phyloP scores from a whole-genome alignment of 306 rosid species.

The Prosopis cineraria region DNA sequence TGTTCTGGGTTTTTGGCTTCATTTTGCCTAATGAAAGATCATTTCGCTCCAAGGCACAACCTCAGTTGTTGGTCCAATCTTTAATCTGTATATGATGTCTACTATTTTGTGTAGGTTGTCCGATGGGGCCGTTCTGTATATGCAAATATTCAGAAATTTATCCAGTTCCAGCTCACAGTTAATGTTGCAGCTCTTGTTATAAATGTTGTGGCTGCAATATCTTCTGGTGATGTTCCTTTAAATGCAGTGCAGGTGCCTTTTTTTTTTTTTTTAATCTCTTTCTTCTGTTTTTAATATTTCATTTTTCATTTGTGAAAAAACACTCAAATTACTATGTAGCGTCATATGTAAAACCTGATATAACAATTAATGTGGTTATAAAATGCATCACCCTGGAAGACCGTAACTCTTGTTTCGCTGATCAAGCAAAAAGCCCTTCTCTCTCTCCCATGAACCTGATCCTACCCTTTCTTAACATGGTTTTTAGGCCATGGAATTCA shows the following conservation, averaged over 20 bases:
- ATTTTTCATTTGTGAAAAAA: slow-evolving; percentile 1
- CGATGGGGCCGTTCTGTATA: slow-evolving; percentile 99
- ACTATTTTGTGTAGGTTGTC: slow-evolving; percentile 67
- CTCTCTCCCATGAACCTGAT: neutral
- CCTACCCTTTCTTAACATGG: neutral
- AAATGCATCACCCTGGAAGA: neutral
- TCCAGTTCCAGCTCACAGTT: slow-evolving; percentile 97
- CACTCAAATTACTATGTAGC: slow-evolving; percentile 16
- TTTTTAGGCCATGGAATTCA: neutral
- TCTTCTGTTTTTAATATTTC: slow-evolving; percentile 6
- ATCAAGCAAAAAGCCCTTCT: neutral
- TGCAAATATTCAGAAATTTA: slow-evolving; percentile 97
- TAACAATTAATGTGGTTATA: neutral
- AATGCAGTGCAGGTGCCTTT: slow-evolving; percentile 83
- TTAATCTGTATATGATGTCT: slow-evolving; percentile 14
- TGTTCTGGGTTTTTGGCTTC: slow-evolving; percentile 14
- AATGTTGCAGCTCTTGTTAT: slow-evolving; percentile 97
- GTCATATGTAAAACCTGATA: slow-evolving; percentile 21
- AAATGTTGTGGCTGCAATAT: slow-evolving; percentile 90
- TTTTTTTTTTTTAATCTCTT: slow-evolving; percentile 33
- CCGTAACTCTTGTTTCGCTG: neutral
- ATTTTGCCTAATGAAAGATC: slow-evolving; percentile 13
- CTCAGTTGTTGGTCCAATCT: slow-evolving; percentile 25
- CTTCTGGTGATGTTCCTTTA: slow-evolving; percentile 82
- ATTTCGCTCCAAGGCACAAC: slow-evolving; percentile 8